Base-by-base conservation (phyloP, 208 protist species). In the Trypanosoma mega region DNA sequence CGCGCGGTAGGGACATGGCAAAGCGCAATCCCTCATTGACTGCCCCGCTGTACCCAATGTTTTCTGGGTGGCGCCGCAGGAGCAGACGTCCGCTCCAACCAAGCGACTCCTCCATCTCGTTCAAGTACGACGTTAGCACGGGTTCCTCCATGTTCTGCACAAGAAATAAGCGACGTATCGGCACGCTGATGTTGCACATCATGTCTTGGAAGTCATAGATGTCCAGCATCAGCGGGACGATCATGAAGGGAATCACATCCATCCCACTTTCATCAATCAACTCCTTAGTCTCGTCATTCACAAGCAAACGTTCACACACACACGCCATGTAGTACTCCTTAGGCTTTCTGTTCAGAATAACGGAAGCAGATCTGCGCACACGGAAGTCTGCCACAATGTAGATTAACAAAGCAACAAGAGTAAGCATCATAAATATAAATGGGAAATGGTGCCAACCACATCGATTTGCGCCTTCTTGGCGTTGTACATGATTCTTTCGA, bases 191-290 rank as follows among this genome's bases (percentile, higher is more conserved):
- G 21, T 63, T 68, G 70, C 71, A 76, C 43, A 74, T 45, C 14
- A 81, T 50, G 43, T 63, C 62, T 20, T 51, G 63, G 31, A 81
- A 72, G 51, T 74, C 67, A 29, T 36, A 12, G 37, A 56, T 65
- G 29, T 81, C 75, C 37, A 63, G 57, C 41, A 62, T 77, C 30
- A 81, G 56, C 24, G 75, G 75, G 21, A 65, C 68, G 27, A 81
- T 64, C 44, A 81, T 57, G 36, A 81, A 39, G 23, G 75, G 75
- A 43, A 81, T 69, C 6, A 62, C 75, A 36, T 52, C 29, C 4
- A 16, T 3, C 18, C 54, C 54, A 31, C 37, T 60, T 23, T 53
- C 36, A 16, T n/a, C n/a, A n/a, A n/a, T n/a, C n/a, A n/a, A n/a
- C n/a, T n/a, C n/a, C n/a, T n/a, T n/a, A n/a, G n/a, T n/a, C n/a